A percentile compares a stretch with the other conserved stretches of the same genome.
Conservation (phyloP, 1,139 yeast genomes). For the Lodderomyces margitis region DNA sequence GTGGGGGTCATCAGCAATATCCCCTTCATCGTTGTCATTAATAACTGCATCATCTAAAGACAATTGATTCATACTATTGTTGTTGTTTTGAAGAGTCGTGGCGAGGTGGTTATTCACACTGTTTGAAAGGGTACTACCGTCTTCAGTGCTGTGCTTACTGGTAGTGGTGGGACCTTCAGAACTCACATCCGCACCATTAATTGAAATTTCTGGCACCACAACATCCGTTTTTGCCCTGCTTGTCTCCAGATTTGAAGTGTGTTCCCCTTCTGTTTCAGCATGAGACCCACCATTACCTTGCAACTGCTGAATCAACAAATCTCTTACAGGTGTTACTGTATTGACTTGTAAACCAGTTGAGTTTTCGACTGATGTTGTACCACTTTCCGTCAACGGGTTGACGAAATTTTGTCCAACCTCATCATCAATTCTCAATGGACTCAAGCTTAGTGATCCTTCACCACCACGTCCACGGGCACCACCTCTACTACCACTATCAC, state of each 20-base stretch:
- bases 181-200: neutral
- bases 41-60: neutral
- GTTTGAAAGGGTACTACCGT: neutral
- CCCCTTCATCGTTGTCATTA: conserved; percentile 16
- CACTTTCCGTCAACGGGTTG: conserved; percentile 3
- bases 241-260: neutral
- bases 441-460: conserved; percentile 12
- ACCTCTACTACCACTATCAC: conserved; percentile 7
- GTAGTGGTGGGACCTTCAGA: too few species aligned
- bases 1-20: conserved; percentile 17
- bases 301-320: conserved; percentile 18
- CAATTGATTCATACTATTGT: neutral
- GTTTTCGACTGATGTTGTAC: neutral
- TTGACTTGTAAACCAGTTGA: conserved; percentile 1
- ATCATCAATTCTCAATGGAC: conserved; percentile 17
- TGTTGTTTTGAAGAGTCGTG: neutral
- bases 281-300: conserved; percentile 9
- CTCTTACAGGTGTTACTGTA: conserved; percentile 20
- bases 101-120: neutral
- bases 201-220: conserved; percentile 3
- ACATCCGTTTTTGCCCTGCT: neutral
- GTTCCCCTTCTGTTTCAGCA: conserved; percentile 1
- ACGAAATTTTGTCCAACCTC: conserved; percentile 1
- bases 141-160: too few species aligned
- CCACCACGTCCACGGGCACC: neutral